Base-by-base conservation (phyloP, 306 rosid species). In the Dryas octopetala region DNA sequence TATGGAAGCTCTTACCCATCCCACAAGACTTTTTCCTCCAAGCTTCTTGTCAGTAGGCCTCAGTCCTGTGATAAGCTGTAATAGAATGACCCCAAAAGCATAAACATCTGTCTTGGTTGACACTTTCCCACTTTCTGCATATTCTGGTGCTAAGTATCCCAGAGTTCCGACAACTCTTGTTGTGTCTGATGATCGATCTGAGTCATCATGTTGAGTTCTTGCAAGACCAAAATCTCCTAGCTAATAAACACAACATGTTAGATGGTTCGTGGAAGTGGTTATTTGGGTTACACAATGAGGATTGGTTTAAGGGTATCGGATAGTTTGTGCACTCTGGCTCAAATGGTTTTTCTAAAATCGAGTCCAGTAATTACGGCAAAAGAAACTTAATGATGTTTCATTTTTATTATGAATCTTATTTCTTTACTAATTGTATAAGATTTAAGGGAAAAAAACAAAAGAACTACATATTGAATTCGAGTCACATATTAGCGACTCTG, bases 141-240 rank as follows among this genome's bases (percentile, higher is more conserved):
- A 93, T 83, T 93, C 98, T 47, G 98, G 98, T 65, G 97, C 97
- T 81, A 93, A 54, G 81, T 93, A 93, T 76, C 98, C 98, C 71
- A 89, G 75, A 12, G 94, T 82, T 76, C 98, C 98, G 40, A 93
- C 90, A 49, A 91, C 90, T 74, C 85, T 85, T 0, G 97, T 85
- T 0, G 96, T 89, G 7, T 84, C 90, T 58, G 85, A 68, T 5
- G 91, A 80, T 32, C 69, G 86, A 75, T 79, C 83, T 0, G 86
- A 41, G 74, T 90, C 82, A 62, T 80, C 83, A 53, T 73, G 77
- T 75, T 88, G 93, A 47, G 75, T 85, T 82, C 89, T 87, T 66
- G 98, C 97, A 41, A 93, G 85, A 12, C 98, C 98, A 72, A 93
- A 93, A 79, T 93, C 97, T 74, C 98, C 98, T 38, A 93, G 66